Evolutionary conservation across 371 early-diverging fungal genomes (phyloP).

Genomic region (Gilbertella persicaria): DNA sequence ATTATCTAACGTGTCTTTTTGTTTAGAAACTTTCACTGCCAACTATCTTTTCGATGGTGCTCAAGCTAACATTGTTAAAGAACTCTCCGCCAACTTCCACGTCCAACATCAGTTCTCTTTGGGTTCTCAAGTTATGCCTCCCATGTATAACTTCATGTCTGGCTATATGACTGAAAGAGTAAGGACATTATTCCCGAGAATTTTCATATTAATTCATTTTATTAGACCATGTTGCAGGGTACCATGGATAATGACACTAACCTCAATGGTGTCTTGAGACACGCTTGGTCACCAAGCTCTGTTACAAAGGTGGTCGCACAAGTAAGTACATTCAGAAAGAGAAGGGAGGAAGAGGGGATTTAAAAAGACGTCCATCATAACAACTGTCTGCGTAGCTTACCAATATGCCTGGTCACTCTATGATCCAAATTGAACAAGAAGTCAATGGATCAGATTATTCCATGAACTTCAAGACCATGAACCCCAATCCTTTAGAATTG

Average conservation of each 20-base stretch:
- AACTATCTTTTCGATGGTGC: conserved; percentile 93
- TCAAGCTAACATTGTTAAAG: conserved; percentile 89
- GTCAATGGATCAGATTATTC: conserved; percentile 86
- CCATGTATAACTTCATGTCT: conserved; percentile 88
- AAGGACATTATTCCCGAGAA: neutral
- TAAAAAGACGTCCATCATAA: neutral
- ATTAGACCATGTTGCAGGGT: conserved; percentile 79
- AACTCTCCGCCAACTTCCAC: conserved; percentile 91
- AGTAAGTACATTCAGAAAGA: conserved; percentile 51
- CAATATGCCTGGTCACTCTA: conserved; percentile 78
- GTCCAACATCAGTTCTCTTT: conserved; percentile 91
- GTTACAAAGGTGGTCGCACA: conserved; percentile 83
- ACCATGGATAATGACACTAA: conserved; percentile 87
- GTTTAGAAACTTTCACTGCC: conserved; percentile 78
- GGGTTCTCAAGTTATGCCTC: conserved; percentile 82
- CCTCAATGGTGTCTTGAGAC: conserved; percentile 51
- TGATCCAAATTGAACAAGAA: conserved; percentile 92
- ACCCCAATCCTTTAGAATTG: conserved; percentile 87
- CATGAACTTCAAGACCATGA: conserved; percentile 89
- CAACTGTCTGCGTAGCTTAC: too few relatives aligned
- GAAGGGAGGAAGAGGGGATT: neutral
- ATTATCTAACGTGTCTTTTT: too few relatives aligned
- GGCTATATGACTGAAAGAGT: conserved; percentile 67
- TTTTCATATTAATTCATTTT: too few relatives aligned
- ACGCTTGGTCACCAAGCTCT: conserved; percentile 42